Base-by-base conservation (phyloP, 2,329 filamentous ascomycete species). In the Cladosporium velox region DNA sequence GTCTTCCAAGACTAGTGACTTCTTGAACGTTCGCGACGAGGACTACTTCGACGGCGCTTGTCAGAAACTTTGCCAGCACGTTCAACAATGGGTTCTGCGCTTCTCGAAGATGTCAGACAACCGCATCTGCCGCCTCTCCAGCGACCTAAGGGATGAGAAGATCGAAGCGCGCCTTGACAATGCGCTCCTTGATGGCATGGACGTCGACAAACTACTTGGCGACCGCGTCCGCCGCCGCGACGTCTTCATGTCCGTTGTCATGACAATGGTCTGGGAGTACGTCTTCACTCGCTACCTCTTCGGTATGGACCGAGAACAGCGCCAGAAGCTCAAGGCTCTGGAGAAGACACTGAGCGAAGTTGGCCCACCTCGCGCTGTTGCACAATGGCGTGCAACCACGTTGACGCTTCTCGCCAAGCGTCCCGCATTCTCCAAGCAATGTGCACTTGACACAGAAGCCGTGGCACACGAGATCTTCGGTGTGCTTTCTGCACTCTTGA, bases 231-330 rank as follows among this genome's bases (percentile, higher is more conserved):
- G 87, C 74, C 90, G 95, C 68, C 89, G 94, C 67, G 94, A 98
- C 77, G 89, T 98, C 66, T 97, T 99, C 84, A 97, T 98, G 92
- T 95, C 93, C 44, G 93, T 99, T 78, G 92, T 94, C 65, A 98
- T 98, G 93, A 95, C 91, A 68, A 97, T 99, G 93, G 89, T 99
- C 61, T 99, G 93, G 93, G 95, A 99, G 79, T 97, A 96, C 75
- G 90, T 99, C 76, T 99, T 99, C 77, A 97, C 94, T 10, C 89
- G 95, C 70, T 99, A 99, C 78, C 88, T 99, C 30, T 99, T 99
- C 77, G 95, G 95, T 73, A 97, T 99, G 92, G 95, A 99, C 77
- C 88, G 93, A 73, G 95, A 98, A 79, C 95, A 99, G 80, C 88
- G 95, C 73, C 93, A 98, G 79, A 98, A 98, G 80, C 89, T 99